Evolutionary conservation across 2,329 filamentous ascomycete species (phyloP).

Genomic region (Endoconidiophora laricicola): DNA sequence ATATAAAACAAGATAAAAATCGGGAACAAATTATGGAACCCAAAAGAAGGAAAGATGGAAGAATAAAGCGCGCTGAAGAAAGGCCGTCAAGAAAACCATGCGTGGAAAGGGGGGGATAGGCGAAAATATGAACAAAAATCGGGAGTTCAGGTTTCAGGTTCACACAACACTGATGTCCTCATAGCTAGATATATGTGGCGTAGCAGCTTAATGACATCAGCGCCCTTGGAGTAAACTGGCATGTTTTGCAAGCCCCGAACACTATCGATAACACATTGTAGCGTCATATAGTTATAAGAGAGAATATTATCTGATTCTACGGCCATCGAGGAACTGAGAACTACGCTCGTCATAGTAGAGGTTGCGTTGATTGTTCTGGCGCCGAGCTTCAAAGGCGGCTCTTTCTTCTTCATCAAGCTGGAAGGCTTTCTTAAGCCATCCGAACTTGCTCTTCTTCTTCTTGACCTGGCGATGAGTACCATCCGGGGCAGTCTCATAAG

Average conservation of each 20-base stretch:
- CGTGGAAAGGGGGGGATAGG: neutral
- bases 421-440: conserved; percentile 53
- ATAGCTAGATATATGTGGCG: too few relatives aligned
- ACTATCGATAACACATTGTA: neutral
- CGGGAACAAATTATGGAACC: neutral
- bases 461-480: conserved; percentile 29
- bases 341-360: conserved; percentile 34
- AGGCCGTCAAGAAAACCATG: neutral
- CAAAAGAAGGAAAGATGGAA: neutral
- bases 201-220: too few relatives aligned
- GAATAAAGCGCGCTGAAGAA: neutral
- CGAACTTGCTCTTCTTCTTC: conserved; percentile 51
- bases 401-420: conserved; percentile 47
- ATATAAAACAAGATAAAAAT: conserved; percentile 1
- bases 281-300: neutral
- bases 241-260: too few relatives aligned
- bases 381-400: conserved; percentile 40
- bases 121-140: neutral
- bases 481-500: conserved; percentile 22
- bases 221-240: too few relatives aligned
- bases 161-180: too few relatives aligned
- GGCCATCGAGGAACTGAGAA: conserved; percentile 40
- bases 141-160: too few relatives aligned
- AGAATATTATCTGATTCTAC: conserved; percentile 13
- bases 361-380: conserved; percentile 27